Evolutionary conservation across 2,329 filamentous ascomycete genomes (phyloP).

Genomic region (Epichloe amarillans): DNA sequence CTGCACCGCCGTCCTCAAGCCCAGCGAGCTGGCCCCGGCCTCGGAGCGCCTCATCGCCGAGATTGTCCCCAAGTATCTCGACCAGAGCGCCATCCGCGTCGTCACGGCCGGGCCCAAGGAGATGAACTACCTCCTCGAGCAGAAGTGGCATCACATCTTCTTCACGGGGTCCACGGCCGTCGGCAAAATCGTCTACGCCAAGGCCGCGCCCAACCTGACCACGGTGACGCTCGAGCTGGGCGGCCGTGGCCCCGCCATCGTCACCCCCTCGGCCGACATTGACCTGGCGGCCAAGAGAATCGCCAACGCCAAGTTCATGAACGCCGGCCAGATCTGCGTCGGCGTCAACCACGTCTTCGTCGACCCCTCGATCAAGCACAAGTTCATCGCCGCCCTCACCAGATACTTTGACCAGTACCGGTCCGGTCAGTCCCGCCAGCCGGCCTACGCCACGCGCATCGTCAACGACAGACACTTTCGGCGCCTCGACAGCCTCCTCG

Average conservation of each 20-base stretch:
- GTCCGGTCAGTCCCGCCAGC: conserved; percentile 3
- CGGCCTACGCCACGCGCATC: conserved; percentile 16
- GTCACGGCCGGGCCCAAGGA: conserved; percentile 24
- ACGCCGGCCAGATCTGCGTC: conserved; percentile 22
- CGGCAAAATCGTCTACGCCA: conserved; percentile 22
- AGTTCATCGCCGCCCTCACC: conserved; percentile 21
- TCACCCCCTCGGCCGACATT: conserved; percentile 26
- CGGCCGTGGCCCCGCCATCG: conserved; percentile 30
- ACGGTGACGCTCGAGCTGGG: conserved; percentile 30
- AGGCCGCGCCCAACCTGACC: conserved; percentile 32
- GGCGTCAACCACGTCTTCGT: conserved; percentile 30
- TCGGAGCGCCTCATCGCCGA: conserved; percentile 24
- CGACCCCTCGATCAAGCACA: conserved; percentile 22
- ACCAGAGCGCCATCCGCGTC: conserved; percentile 22
- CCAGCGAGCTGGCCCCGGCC: conserved; percentile 24
- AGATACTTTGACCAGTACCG: conserved; percentile 18
- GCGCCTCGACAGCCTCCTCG: conserved; percentile 23
- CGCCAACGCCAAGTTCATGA: conserved; percentile 27
- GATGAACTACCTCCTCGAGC: conserved; percentile 22
- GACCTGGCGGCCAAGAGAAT: conserved; percentile 30
- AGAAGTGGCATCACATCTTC: conserved; percentile 30
- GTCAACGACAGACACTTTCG: conserved; percentile 30
- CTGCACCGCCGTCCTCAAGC: conserved; percentile 28
- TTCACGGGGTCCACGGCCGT: conserved; percentile 28
- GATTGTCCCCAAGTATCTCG: conserved; percentile 28